Evolutionary conservation across 768 basidiomycete species (phyloP), one percentile per base, ranked within the genome.

Genomic region (Lactifluus rugatus): DNA sequence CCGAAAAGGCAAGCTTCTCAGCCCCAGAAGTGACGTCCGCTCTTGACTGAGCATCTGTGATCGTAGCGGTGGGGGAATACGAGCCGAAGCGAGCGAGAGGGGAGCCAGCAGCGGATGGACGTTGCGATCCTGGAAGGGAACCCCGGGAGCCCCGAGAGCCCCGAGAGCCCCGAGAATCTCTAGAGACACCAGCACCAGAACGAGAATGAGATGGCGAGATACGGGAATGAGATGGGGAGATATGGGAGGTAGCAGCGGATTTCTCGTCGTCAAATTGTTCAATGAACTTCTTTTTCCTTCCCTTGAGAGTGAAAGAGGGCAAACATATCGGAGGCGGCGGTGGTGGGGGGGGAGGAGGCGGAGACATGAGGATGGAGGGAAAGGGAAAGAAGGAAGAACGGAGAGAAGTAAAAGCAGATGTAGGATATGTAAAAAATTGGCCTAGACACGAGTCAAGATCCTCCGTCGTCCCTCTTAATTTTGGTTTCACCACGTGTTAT

Each of bases 261-360:
- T 64, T 64, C 47, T 64, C 63, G 21, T 62, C 61, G 10, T 54
- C 26, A 4, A n/a, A n/a, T n/a, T 25, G 7, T 7, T 60, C 54
- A 0, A 52, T 46, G 45, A 48, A 19, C 44, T 59, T 42, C 54
- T 63, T 64, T 39, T 63, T 62, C 61, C 42, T 56, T 3, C 55
- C 54, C 57, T 31, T 62, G 49, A 57, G 61, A 31, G 39, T 55
- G 57, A 64, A 62, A 23, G 62, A 60, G 23, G 63, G 63, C 13
- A 64, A 19, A n/a, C 63, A 64, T 2, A 62, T 36, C 0, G 63
- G 63, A 5, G 63, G 62, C 0, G 62, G 62, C 0, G 61, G 61
- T 7, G 60, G 61, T 8, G 60, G 61, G 0, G 62, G 58, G 0
- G 58, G 60, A n/a, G 62, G 62, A 23, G 52, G 54, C 17, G 48